Conservation (phyloP, 352 stramenopile species). For the Phytopythium sindhum region DNA sequence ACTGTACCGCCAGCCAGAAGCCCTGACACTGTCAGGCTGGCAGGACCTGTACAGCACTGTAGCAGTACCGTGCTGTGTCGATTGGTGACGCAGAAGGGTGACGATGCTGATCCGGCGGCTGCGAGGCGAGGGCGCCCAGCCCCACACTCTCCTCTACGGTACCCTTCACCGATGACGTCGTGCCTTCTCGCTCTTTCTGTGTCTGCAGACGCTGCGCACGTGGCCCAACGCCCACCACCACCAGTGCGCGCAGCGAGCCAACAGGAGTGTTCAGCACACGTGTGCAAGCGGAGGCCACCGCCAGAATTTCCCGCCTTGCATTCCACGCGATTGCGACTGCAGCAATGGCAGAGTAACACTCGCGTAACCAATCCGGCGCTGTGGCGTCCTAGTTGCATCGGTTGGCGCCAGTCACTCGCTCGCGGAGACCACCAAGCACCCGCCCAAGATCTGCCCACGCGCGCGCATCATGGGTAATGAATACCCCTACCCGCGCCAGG, state of each 20-base stretch:
- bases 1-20: too few species aligned
- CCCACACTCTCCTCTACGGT: not conserved
- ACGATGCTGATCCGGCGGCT: not conserved
- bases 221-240: not conserved
- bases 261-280: not conserved
- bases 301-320: slow-evolving; percentile 3
- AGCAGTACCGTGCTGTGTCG: not conserved
- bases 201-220: not conserved
- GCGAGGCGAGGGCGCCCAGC: not conserved
- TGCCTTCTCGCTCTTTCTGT: slow-evolving; percentile 1
- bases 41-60: too few species aligned
- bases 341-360: not conserved
- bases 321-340: slow-evolving; percentile 4
- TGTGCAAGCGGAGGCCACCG: slow-evolving; percentile 1
- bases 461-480: not conserved
- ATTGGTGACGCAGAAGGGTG: not conserved
- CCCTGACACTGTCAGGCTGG: too few species aligned
- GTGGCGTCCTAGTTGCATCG: not conserved
- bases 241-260: not conserved
- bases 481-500: slow-evolving; percentile 1
- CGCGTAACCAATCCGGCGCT: not conserved
- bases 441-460: slow-evolving; percentile 4
- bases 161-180: slow-evolving; percentile 3
- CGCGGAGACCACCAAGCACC: not conserved
- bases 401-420: not conserved